A percentile compares a stretch with the other conserved stretches of the same genome.
These are phyloP conservation scores for Phytophthora citrophthora DNA, from an alignment of 352 stramenopile genomes.

Conservation along the genomic window DNA sequence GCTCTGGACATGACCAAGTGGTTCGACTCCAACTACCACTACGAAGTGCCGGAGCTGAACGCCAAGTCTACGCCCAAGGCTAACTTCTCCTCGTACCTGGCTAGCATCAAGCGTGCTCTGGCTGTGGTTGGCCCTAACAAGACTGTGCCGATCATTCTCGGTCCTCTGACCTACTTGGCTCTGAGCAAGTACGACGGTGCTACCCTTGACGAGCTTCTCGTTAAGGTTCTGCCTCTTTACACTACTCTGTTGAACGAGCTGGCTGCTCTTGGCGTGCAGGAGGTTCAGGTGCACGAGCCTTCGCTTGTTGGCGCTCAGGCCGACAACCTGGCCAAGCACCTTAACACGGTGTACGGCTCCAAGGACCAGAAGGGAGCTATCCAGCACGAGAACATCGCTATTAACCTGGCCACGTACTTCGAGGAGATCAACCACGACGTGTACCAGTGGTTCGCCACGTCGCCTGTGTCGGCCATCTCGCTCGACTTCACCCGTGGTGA, in stretches of 20 bases:
- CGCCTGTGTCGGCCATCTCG: constrained; percentile 81
- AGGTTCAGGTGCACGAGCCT: constrained; percentile 93
- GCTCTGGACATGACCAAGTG: constrained; percentile 96
- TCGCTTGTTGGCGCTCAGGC: constrained; percentile 84
- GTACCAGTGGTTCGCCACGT: constrained; percentile 90
- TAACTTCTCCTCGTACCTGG: constrained; percentile 85
- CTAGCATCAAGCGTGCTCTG: constrained; percentile 80
- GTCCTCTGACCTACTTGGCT: constrained; percentile 82
- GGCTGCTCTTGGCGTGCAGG: constrained; percentile 69
- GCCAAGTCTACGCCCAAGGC: constrained; percentile 68
- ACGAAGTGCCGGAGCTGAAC: constrained; percentile 93
- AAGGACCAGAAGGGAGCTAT: constrained; percentile 64
- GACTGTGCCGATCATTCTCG: constrained; percentile 82
- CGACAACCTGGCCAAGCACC: constrained; percentile 56
- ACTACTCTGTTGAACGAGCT: constrained; percentile 77
- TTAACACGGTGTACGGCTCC: constrained; percentile 72
- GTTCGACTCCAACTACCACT: constrained; percentile 97
- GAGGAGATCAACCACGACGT: constrained; percentile 88
- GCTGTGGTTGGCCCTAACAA: constrained; percentile 80
- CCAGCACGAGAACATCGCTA: constrained; percentile 58
- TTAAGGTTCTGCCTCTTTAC: constrained; percentile 84
- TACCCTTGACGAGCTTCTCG: constrained; percentile 72
- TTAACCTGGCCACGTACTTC: constrained; percentile 91
- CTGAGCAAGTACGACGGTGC: constrained; percentile 85
- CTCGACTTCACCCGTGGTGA: constrained; percentile 93